Evolutionary conservation across 2,329 filamentous ascomycete species (phyloP).

Genomic region (Thermomyces lanuginosus): DNA sequence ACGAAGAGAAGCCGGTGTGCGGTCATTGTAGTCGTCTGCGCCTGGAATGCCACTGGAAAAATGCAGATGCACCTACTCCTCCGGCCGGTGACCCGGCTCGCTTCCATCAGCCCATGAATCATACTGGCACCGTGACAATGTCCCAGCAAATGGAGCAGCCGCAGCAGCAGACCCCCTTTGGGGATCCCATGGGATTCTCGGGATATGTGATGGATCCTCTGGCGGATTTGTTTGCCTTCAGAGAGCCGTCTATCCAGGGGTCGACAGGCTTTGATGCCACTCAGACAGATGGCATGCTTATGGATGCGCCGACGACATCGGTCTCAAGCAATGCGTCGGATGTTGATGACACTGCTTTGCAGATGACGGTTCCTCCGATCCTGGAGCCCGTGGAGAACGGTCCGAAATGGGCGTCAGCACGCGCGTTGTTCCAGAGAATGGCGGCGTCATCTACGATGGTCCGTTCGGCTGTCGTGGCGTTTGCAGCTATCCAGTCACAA

Average conservation of each 20-base stretch:
- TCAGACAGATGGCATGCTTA: no score
- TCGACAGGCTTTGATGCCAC: no score
- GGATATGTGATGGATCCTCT: constrained; percentile 1
- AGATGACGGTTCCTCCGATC: constrained; percentile 3
- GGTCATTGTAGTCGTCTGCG: constrained; percentile 38
- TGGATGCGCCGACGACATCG: no score
- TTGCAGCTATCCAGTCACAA: constrained; percentile 32
- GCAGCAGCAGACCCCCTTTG: constrained; percentile 1
- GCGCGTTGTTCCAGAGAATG: constrained; percentile 34
- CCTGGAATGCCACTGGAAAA: constrained; percentile 37
- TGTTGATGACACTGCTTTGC: constrained; percentile 3
- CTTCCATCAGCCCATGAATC: constrained; percentile 1
- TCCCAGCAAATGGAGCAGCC: constrained; percentile 1
- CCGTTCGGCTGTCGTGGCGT: constrained; percentile 34
- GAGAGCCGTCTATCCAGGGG: no score
- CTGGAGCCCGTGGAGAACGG: constrained; percentile 38
- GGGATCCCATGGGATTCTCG: neutral
- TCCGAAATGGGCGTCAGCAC: constrained; percentile 36
- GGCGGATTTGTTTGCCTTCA: neutral
- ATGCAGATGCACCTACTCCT: constrained; percentile 9
- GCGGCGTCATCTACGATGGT: constrained; percentile 33
- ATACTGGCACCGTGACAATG: neutral
- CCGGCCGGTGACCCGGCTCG: constrained; percentile 1
- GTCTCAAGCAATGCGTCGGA: constrained; percentile 2
- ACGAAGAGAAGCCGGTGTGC: constrained; percentile 37